Conservation (phyloP, 257 asterid genomes). For the Nicotiana benthamiana region DNA sequence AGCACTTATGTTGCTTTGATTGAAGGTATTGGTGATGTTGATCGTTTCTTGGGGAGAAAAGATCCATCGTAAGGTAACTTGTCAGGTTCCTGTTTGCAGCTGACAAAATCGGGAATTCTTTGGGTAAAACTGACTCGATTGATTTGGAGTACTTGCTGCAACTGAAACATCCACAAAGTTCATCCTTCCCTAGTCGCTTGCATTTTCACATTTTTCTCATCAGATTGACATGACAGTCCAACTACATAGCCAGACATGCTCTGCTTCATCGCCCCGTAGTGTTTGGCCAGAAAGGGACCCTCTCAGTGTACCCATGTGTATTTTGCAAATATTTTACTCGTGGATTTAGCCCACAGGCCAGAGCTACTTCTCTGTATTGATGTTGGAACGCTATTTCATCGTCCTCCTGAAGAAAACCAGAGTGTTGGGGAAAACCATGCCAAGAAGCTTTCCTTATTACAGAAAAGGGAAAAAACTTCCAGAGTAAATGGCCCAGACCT, state of each 20-base stretch:
- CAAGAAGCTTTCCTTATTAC: not conserved
- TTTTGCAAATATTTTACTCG: not conserved
- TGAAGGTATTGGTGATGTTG: conserved; percentile 29
- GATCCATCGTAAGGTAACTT: conserved; percentile 15
- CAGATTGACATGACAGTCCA: not conserved
- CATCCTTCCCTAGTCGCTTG: not conserved
- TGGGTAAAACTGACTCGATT: not conserved
- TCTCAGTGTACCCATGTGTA: not conserved
- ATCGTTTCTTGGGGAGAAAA: conserved; percentile 12
- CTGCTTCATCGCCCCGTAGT: not conserved
- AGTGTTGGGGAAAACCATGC: not conserved
- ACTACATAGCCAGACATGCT: not conserved
- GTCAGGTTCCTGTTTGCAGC: not conserved
- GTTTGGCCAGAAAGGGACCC: not conserved
- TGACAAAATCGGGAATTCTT: not conserved
- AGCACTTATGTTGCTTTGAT: conserved; percentile 40
- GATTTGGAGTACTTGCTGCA: not conserved
- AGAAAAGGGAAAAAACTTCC: not conserved
- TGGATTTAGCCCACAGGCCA: not conserved
- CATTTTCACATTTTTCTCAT: not conserved
- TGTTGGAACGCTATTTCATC: not conserved
- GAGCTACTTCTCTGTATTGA: not conserved
- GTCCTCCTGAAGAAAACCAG: not conserved
- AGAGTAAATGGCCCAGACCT: not conserved
- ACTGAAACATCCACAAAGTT: not conserved